Evolutionary conservation across 441 rosid genomes (phyloP).

Genomic region (Erysimum pusillum): DNA sequence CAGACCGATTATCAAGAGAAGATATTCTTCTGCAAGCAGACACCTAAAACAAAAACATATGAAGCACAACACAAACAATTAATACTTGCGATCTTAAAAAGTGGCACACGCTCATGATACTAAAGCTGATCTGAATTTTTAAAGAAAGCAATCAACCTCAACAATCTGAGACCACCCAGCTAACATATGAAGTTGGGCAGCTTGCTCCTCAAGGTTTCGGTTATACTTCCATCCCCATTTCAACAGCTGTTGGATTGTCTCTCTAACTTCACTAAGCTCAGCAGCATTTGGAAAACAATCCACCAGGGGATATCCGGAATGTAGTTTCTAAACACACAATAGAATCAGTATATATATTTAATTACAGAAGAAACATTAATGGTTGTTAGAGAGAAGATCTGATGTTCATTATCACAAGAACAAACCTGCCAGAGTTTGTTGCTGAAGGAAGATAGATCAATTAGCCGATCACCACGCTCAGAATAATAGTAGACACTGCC

Average conservation of each 20-base stretch:
- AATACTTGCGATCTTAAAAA: conserved; percentile 15
- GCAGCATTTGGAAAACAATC: conserved; percentile 69
- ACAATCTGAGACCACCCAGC: conserved; percentile 96
- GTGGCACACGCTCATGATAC: conserved; percentile 11
- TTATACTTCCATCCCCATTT: conserved; percentile 99
- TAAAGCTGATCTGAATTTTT: conserved; percentile 20
- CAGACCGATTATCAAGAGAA: conserved; percentile 77
- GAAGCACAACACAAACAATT: conserved; percentile 25
- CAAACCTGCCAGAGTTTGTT: conserved; percentile 92
- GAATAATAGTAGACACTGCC: conserved; percentile 89
- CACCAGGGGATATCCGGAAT: conserved; percentile 70
- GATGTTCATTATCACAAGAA: conserved; percentile 37
- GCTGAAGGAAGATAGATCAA: conserved; percentile 84
- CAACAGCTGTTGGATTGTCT: conserved; percentile 80
- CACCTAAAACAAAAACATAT: conserved; percentile 56
- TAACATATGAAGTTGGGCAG: conserved; percentile 98
- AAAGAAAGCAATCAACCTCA: conserved; percentile 67
- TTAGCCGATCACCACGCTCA: conserved; percentile 94
- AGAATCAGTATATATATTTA: conserved; percentile 37
- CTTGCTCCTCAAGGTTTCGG: conserved; percentile 97
- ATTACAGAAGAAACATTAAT: conserved; percentile 28
- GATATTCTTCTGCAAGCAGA: conserved; percentile 87
- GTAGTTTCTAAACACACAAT: conserved; percentile 67
- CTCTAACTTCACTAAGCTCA: conserved; percentile 85
- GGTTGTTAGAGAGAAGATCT: conserved; percentile 30